A percentile compares a stretch with the other conserved stretches of the same genome.
Evolutionary conservation across 495 filamentous ascomycete species (phyloP).

Genomic region (Lasiosphaeris hirsuta): DNA sequence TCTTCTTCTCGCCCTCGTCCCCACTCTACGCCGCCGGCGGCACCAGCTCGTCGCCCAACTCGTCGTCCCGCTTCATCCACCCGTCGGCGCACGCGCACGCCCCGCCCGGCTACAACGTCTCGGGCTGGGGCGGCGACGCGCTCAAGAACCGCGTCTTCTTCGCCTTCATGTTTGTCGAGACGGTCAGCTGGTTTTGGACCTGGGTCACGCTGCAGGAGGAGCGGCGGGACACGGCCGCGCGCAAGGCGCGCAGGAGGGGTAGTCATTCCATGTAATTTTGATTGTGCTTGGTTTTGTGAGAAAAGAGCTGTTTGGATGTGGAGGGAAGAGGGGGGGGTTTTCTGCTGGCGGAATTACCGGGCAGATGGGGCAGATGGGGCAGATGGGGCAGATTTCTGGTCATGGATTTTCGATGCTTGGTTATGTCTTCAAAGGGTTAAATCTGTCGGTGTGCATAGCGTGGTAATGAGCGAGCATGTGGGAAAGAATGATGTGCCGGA

Average conservation of each 20-base stretch:
- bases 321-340: too few relatives aligned
- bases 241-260: constrained; percentile 29
- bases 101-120: constrained; percentile 25
- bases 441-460: too few relatives aligned
- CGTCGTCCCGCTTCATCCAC: constrained; percentile 16
- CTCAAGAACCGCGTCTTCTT: constrained; percentile 80
- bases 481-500: too few relatives aligned
- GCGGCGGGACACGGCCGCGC: constrained; percentile 34
- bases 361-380: too few relatives aligned
- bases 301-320: too few relatives aligned
- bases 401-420: too few relatives aligned
- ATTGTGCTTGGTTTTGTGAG: not conserved
- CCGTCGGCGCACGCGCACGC: constrained; percentile 20
- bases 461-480: too few relatives aligned
- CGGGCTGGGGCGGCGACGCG: constrained; percentile 49
- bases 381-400: too few relatives aligned
- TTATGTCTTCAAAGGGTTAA: too few relatives aligned
- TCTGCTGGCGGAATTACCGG: too few relatives aligned
- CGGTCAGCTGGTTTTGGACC: constrained; percentile 86
- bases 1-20: constrained; percentile 47
- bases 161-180: constrained; percentile 79
- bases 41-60: not conserved
- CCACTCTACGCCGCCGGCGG: constrained; percentile 28
- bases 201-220: constrained; percentile 54
- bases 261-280: constrained; percentile 20